Evolutionary conservation across 2,329 filamentous ascomycete genomes (phyloP).

Genomic region (Fusarium liriodendri): DNA sequence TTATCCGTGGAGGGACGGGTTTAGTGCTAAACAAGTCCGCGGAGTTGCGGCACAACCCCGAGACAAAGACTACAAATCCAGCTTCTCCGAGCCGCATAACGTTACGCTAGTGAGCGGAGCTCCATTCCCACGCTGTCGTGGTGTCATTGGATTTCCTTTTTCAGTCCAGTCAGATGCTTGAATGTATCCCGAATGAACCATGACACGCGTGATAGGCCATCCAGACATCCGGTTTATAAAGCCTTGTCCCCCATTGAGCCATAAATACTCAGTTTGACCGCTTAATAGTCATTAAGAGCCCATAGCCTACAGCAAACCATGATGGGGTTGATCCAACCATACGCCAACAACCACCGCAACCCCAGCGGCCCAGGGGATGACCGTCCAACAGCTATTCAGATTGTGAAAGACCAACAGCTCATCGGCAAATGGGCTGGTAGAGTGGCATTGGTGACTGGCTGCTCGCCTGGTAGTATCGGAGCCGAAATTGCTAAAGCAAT

Average conservation of each 20-base stretch:
- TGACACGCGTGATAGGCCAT: background rate
- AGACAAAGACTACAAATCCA: background rate
- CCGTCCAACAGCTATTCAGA: background rate
- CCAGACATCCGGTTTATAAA: background rate
- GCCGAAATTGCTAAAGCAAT: background rate
- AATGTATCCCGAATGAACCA: background rate
- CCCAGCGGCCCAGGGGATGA: background rate
- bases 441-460: conserved; percentile 5
- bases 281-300: background rate
- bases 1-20: background rate
- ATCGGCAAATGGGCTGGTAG: background rate
- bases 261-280: no score
- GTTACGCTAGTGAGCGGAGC: no score
- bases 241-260: no score
- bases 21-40: background rate
- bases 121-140: no score
- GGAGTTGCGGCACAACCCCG: background rate
- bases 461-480: background rate
- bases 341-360: background rate
- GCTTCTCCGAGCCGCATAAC: background rate
- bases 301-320: no score
- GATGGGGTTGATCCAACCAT: background rate
- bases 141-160: background rate
- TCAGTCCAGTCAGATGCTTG: background rate
- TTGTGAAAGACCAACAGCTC: background rate